Base-by-base conservation (phyloP, 306 rosid genomes). In the Casuarina cunninghamiana region DNA sequence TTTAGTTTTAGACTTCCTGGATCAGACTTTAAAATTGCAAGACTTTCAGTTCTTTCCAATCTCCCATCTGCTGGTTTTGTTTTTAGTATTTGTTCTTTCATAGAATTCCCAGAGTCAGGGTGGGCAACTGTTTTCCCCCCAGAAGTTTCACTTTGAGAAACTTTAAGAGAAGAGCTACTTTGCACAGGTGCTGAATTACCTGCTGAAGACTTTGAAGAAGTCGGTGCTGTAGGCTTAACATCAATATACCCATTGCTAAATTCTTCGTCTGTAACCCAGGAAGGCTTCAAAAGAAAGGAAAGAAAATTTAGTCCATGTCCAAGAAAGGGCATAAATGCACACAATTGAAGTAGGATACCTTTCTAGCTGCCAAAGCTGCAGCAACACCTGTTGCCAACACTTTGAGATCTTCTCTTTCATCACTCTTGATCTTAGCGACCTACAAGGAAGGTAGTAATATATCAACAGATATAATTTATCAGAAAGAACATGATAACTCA, bases 331-430 rank as follows among this genome's bases (percentile, higher is more conserved):
- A 10, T 58, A 62, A 6, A 72, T 71, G 69, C 65, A 72, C 17
- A 12, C 37, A 82, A 21, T 43, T n/a, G 21, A 65, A 45, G 10
- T 4, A 58, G 17, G 80, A 77, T 80, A 95, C 99, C 97, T 95
- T 95, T 90, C 97, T 88, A 85, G 98, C 81, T 82, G 99, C 97
- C 84, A 95, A 89, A 44, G 99, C 92, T 67, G 99, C 99, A 60
- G 91, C 92, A 75, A 95, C 99, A 53, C 97, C 97, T 60, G 96
- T 95, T 69, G 99, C 99, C 86, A 95, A 86, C 81, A 95, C 99
- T 89, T 95, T 95, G 66, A 95, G 94, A 88, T 95, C 99, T 84
- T 95, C 99, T 83, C 98, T 95, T 75, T 91, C 99, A 72, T 95
- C 99, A 79, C 87, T 88, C 85, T 95, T 95, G 81, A 95, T 95